Evolutionary conservation across 2,329 filamentous ascomycete genomes (phyloP).

Genomic region (Pestalotiopsis sp.): DNA sequence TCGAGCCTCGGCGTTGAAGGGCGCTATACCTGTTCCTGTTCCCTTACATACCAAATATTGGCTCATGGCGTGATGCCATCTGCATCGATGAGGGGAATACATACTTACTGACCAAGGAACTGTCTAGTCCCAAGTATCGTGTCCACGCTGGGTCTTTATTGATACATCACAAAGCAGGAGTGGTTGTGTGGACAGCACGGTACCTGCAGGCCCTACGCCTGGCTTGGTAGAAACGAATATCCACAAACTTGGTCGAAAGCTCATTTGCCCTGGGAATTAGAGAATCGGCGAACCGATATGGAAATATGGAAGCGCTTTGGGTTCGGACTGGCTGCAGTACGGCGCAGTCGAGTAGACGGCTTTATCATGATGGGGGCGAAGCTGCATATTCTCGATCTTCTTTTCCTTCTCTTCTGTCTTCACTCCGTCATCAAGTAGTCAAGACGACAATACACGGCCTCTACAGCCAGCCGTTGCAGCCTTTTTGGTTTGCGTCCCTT

Average conservation of each 20-base stretch:
- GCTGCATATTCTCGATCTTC: constrained; percentile 12
- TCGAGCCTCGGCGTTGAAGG: constrained; percentile 11
- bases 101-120: not conserved
- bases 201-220: not conserved
- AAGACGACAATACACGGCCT: constrained; percentile 26
- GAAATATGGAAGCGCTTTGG: not conserved
- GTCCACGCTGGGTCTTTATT: not conserved
- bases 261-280: not conserved
- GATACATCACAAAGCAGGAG: not conserved
- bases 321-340: not conserved
- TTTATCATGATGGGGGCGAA: constrained; percentile 13
- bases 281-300: not conserved
- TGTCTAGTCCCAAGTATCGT: constrained; percentile 4
- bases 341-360: constrained; percentile 13
- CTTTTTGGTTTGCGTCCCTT: constrained; percentile 31
- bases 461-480: constrained; percentile 26
- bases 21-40: constrained; percentile 26
- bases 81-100: not conserved
- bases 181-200: not conserved
- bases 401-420: constrained; percentile 15
- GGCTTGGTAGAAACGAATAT: not conserved
- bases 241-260: constrained; percentile 1
- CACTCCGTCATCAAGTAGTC: constrained; percentile 13
- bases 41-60: constrained; percentile 16
- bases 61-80: constrained; percentile 8